Conservation (phyloP, 257 asterid genomes). For the Solanum sejunctum region DNA sequence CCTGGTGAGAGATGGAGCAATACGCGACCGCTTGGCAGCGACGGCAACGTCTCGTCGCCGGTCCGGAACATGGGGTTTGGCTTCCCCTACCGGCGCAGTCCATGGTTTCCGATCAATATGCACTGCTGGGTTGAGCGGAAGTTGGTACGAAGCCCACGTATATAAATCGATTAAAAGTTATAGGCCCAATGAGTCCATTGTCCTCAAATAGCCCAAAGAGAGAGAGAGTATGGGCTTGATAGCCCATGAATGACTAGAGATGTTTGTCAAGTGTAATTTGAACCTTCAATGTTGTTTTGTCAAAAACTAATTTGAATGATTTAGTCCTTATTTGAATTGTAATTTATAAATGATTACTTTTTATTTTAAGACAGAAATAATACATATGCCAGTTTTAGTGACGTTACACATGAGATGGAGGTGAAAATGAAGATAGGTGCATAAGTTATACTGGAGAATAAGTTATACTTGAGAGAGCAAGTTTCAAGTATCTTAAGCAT, state of each 20-base stretch:
- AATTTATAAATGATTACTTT: not conserved
- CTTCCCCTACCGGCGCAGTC: constrained; percentile 89
- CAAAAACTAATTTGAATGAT: too few species aligned
- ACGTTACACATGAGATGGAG: not conserved
- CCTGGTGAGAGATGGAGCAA: constrained; percentile 92
- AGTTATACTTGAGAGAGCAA: not conserved
- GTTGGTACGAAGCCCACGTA: not conserved
- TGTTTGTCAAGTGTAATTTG: not conserved
- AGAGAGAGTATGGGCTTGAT: not conserved
- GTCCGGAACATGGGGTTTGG: constrained; percentile 59
- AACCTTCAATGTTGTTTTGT: not conserved
- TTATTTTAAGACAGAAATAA: not conserved
- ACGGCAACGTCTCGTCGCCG: constrained; percentile 49
- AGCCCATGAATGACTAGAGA: not conserved
- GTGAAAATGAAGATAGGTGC: not conserved
- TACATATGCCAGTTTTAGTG: not conserved
- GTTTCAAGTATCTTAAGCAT: not conserved
- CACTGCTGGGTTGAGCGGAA: not conserved
- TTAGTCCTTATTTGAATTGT: not conserved
- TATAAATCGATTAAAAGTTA: not conserved
- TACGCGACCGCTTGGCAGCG: constrained; percentile 80
- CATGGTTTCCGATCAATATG: constrained; percentile 18
- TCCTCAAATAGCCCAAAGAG: not conserved
- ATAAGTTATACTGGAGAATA: not conserved
- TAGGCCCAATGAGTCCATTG: not conserved